These are phyloP conservation scores for Rhodotorula diobovata DNA, from an alignment of 768 basidiomycete genomes.

Conservation along the genomic window DNA sequence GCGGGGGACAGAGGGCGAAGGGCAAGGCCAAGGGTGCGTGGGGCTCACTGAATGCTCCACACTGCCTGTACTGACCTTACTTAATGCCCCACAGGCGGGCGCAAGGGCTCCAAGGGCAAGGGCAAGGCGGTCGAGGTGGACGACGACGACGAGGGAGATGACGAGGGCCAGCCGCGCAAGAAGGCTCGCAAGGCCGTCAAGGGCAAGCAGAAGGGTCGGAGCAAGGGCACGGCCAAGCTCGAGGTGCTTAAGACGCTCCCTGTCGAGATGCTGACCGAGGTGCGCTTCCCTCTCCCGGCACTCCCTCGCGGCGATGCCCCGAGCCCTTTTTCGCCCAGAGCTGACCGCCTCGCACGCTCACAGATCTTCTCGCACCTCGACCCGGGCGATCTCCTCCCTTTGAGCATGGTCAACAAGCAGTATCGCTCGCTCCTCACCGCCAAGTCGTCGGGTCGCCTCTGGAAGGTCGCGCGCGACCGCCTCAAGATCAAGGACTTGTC, in stretches of 20 bases:
- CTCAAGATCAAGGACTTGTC: background rate
- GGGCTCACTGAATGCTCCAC: background rate
- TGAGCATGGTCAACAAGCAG: slow-evolving; percentile 1
- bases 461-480: background rate
- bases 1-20: background rate
- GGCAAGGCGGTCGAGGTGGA: background rate
- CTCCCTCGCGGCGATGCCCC: no score
- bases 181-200: background rate
- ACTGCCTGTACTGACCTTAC: background rate
- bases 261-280: background rate
- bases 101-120: background rate
- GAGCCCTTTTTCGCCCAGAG: background rate
- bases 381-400: slow-evolving; percentile 39
- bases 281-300: background rate
- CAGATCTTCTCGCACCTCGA: slow-evolving; percentile 37
- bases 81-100: background rate
- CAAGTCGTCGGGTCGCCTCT: background rate
- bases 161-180: background rate
- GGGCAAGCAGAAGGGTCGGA: background rate
- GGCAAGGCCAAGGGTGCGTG: background rate
- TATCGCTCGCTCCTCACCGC: slow-evolving; percentile 3
- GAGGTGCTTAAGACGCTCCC: background rate
- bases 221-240: background rate
- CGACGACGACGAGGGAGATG: background rate
- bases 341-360: background rate